Percentiles rank a stretch among this genome's conserved stretches.
Evolutionary conservation across 2,329 filamentous ascomycete species (phyloP).

Genomic region (Xylaria sp.): DNA sequence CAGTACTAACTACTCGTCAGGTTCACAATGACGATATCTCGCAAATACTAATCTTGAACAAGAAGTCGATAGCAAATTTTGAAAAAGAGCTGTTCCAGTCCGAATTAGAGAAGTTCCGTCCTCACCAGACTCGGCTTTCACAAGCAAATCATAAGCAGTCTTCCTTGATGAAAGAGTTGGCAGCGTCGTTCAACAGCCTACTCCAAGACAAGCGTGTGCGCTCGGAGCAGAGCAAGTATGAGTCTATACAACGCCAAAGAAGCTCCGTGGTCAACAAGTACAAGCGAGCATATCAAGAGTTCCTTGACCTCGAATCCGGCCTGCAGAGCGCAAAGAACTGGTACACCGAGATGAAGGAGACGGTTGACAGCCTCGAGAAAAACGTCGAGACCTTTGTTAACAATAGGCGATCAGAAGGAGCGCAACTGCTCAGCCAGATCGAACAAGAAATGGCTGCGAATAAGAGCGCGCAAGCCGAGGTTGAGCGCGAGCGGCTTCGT

Average conservation of each 20-base stretch:
- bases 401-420: slow-evolving; percentile 88
- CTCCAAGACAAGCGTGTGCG: slow-evolving; percentile 93
- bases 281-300: slow-evolving; percentile 89
- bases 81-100: slow-evolving; percentile 92
- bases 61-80: slow-evolving; percentile 91
- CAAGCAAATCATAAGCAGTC: slow-evolving; percentile 96
- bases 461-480: slow-evolving; percentile 67
- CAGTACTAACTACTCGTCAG: slow-evolving; percentile 50
- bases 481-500: slow-evolving; percentile 82
- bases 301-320: slow-evolving; percentile 84
- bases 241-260: slow-evolving; percentile 80
- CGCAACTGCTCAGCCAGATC: slow-evolving; percentile 85
- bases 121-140: slow-evolving; percentile 86
- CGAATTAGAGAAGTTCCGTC: slow-evolving; percentile 95
- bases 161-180: slow-evolving; percentile 92
- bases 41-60: slow-evolving; percentile 95
- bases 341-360: slow-evolving; percentile 95
- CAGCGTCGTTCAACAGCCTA: slow-evolving; percentile 80
- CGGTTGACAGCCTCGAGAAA: slow-evolving; percentile 86
- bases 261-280: slow-evolving; percentile 83
- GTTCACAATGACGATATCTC: slow-evolving; percentile 97
- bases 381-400: slow-evolving; percentile 98
- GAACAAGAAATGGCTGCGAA: slow-evolving; percentile 73
- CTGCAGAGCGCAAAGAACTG: slow-evolving; percentile 87
- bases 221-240: slow-evolving; percentile 93